Percentiles rank a stretch among this genome's conserved stretches.
Conservation (phyloP, 257 asterid genomes). For the Forsythia viridissima region DNA sequence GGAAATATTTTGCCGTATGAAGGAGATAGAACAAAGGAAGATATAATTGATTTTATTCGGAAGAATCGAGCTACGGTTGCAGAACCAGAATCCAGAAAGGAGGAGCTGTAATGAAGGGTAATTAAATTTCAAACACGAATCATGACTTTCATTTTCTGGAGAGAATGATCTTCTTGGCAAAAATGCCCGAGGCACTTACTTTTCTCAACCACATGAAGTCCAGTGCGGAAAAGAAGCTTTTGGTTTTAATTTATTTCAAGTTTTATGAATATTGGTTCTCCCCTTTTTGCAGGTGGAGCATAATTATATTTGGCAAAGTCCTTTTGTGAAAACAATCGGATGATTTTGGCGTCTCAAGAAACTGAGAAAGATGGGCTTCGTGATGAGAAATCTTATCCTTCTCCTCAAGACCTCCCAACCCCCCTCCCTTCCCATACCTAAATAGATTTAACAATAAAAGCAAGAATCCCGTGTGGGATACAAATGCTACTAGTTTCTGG, state of each 20-base stretch:
- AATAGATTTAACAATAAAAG: background rate
- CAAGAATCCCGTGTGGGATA: background rate
- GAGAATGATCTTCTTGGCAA: too few species aligned
- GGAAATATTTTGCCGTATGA: constrained; percentile 61
- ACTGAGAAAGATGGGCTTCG: background rate
- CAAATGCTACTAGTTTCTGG: background rate
- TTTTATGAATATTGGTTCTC: background rate
- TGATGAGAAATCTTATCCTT: background rate
- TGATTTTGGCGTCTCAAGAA: background rate
- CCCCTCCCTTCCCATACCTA: background rate
- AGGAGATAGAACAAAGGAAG: constrained; percentile 76
- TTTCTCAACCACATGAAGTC: background rate
- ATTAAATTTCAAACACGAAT: background rate
- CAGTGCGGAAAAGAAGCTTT: background rate
- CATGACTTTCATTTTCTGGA: too few species aligned
- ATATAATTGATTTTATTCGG: constrained; percentile 61
- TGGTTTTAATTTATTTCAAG: background rate
- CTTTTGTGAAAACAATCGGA: background rate
- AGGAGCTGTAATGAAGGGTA: constrained; percentile 63
- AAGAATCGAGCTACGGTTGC: constrained; percentile 54
- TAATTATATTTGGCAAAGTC: background rate
- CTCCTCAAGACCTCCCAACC: background rate
- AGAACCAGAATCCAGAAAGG: constrained; percentile 48
- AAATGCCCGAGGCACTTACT: background rate
- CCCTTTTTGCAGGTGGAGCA: background rate